Base-by-base conservation (phyloP, 1,284 basidiomycete genomes). In the Microbotryomycetes sp. region DNA sequence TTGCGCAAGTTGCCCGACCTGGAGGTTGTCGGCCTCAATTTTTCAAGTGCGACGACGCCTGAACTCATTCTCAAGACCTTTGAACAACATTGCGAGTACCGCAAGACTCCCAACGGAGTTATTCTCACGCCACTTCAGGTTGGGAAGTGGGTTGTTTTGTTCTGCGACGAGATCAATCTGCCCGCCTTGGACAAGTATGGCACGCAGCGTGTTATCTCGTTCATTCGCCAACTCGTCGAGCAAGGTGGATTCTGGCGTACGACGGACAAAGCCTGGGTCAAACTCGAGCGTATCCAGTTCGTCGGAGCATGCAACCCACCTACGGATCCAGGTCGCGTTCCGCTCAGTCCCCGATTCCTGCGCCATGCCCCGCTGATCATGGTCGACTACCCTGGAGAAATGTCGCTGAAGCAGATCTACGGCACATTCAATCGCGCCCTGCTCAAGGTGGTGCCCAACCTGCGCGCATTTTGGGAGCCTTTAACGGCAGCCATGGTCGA, bases 301-400 rank as follows among this genome's bases (percentile, higher is more conserved):
- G 97, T 99, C 46, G 96, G 96, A 31, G 96, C 96, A 50, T 99
- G 96, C 78, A 99, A 99, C 74, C 96, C 96, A 24, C 97, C 96
- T 0, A 99, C 96, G n/a, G 96, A 99, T 79, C 93, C 96, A 47
- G 96, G 96, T 57, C 91, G 96, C 76, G 93, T 98, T n/a, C 91
- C 94, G 31, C 85, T 99, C 60, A 93, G 85, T 64, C 92, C 96
- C 75, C 85, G 96, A 65, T 98, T 98, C 85, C 81, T 98, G 62
- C 88, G 96, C 9, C 97, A 99, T 76, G 93, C 94, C 0, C 96
- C 96, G 0, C 81, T 99, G n/a, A 84, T 99, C 73, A 97, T 98
- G 94, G 96, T 99, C 59, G 96, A 98, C 75, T 98, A 99, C 75
- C 96, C 96, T 9, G 96, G 94, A 61, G 91, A 96, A 75, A 80